Evolutionary conservation across 208 protist genomes (phyloP).

Genomic region (Trypanosoma brucei): DNA sequence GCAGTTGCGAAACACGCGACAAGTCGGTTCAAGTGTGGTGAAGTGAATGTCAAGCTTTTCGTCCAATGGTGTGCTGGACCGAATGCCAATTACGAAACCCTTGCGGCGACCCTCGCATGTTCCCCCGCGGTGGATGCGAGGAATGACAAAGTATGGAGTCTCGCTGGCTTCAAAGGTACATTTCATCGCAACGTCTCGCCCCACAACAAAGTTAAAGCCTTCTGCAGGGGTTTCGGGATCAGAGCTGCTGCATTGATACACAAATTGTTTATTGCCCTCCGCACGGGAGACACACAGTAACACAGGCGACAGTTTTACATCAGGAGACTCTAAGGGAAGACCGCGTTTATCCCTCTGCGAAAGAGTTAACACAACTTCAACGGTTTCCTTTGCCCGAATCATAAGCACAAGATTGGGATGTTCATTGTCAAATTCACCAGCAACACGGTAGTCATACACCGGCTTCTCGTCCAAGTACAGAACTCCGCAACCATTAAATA

Average conservation of each 20-base stretch:
- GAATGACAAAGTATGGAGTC: slow-evolving; percentile 42
- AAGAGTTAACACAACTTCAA: slow-evolving; percentile 35
- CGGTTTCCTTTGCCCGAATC: slow-evolving; percentile 26
- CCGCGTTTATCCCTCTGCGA: slow-evolving; percentile 31
- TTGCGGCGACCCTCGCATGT: slow-evolving; percentile 18
- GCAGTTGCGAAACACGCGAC: slow-evolving; percentile 30
- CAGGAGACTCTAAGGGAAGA: slow-evolving; percentile 7
- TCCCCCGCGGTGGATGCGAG: slow-evolving; percentile 7
- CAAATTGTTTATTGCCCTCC: slow-evolving; percentile 14
- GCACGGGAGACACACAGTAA: slow-evolving; percentile 33
- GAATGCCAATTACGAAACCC: slow-evolving; percentile 40
- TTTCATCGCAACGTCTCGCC: slow-evolving; percentile 40
- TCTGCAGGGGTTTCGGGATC: slow-evolving; percentile 31
- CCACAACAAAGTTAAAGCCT: slow-evolving; percentile 25
- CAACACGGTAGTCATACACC: slow-evolving; percentile 42
- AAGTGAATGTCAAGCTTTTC: slow-evolving; percentile 27
- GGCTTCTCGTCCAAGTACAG: slow-evolving; percentile 18
- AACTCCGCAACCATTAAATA: slow-evolving; percentile 23
- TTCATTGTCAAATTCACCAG: slow-evolving; percentile 27
- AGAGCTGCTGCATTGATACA: slow-evolving; percentile 29
- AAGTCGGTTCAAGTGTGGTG: slow-evolving; percentile 19
- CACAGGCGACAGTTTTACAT: slow-evolving; percentile 26
- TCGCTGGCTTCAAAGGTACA: slow-evolving; percentile 27
- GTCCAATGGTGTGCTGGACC: slow-evolving; percentile 26
- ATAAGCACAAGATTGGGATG: slow-evolving; percentile 38